phyloP scores from a whole-genome alignment of 2,329 filamentous ascomycete species.

The Arthrobotrys musiformis region DNA sequence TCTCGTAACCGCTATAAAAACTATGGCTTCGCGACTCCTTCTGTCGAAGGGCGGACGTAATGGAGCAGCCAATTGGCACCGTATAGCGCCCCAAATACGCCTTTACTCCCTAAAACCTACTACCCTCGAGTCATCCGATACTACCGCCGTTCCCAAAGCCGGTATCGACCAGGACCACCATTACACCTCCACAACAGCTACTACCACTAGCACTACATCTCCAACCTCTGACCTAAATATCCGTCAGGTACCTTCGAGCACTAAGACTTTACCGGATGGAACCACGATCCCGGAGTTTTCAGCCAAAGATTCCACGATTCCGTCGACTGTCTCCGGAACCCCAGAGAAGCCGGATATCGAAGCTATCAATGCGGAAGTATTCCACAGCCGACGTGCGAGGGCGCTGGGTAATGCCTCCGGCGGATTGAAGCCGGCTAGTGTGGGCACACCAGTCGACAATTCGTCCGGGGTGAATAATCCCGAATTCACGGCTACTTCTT shows the following conservation, averaged over 20 bases:
- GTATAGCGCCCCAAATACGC: conserved; percentile 5
- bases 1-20: neutral
- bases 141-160: conserved; percentile 58
- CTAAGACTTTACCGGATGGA: conserved; percentile 67
- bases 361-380: conserved; percentile 71
- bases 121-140: conserved; percentile 45
- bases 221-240: conserved; percentile 64
- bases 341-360: conserved; percentile 62
- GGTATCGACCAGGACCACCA: conserved; percentile 68
- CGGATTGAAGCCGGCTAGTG: neutral
- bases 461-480: conserved; percentile 49
- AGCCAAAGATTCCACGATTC: conserved; percentile 57
- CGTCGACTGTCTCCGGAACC: conserved; percentile 57
- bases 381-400: conserved; percentile 68
- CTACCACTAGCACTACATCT: conserved; percentile 62
- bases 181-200: conserved; percentile 64
- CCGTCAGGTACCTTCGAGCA: conserved; percentile 65
- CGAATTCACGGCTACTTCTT: conserved; percentile 41
- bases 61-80: neutral
- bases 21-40: conserved; percentile 19
- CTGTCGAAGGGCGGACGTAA: neutral
- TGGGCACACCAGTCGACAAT: conserved; percentile 61
- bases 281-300: conserved; percentile 64
- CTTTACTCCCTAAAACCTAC: conserved; percentile 47
- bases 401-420: conserved; percentile 59